Conservation (phyloP, 176 grass and related monocot genomes). For the Musa acuminata region DNA sequence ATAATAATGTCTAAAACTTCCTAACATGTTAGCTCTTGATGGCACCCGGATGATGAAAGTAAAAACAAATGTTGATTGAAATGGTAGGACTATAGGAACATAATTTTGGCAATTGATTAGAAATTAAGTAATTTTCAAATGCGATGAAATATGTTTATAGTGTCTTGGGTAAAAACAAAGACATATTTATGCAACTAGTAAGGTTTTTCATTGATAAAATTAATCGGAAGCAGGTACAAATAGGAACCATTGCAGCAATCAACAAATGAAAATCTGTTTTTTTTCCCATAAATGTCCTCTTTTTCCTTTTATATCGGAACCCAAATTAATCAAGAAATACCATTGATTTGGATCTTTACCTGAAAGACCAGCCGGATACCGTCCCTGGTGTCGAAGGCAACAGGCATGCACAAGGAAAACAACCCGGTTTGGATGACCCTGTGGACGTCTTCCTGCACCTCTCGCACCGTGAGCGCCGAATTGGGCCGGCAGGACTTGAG, state of each 20-base stretch:
- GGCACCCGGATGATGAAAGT: not conserved
- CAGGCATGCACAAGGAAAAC: conserved; percentile 75
- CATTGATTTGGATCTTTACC: conserved; percentile 18
- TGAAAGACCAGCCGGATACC: conserved; percentile 84
- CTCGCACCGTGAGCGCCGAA: conserved; percentile 71
- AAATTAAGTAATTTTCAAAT: too few relatives aligned
- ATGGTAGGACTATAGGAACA: not conserved
- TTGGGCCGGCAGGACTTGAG: conserved; percentile 75
- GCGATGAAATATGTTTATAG: too few relatives aligned
- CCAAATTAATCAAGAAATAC: not conserved
- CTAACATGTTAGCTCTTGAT: not conserved
- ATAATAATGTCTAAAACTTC: not conserved
- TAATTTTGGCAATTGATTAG: not conserved
- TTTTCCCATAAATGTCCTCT: too few relatives aligned
- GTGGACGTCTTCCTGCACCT: conserved; percentile 92
- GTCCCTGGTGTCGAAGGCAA: conserved; percentile 83
- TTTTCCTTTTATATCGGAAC: too few relatives aligned
- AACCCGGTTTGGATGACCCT: conserved; percentile 76
- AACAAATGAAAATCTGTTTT: not conserved
- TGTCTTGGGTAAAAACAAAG: too few relatives aligned
- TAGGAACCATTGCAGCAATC: not conserved
- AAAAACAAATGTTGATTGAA: not conserved
- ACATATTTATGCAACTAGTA: too few relatives aligned
- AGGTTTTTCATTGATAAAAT: too few relatives aligned
- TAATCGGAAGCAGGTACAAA: too few relatives aligned